Evolutionary conservation across 495 filamentous ascomycete species (phyloP), one percentile per base, ranked within the genome.

Genomic region (Podospora bellae-mahoneyi): DNA sequence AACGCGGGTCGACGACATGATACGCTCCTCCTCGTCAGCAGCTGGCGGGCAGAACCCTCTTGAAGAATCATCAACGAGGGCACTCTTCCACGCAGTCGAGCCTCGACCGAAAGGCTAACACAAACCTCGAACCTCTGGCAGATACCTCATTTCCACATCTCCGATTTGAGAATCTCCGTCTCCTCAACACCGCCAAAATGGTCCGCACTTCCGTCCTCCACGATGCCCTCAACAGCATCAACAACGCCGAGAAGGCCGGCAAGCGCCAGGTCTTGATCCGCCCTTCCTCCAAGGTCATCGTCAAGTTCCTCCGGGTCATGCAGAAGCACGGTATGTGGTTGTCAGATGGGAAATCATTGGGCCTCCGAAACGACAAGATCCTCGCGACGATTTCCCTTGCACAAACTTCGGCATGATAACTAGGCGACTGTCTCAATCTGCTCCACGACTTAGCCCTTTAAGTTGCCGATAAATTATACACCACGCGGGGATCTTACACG

Each of bases 191-290:
- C 87, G 87, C 79, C 87, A 97, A 88, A 79, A 99, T 98, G 95
- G 94, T 97, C 84, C 92, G 91, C 84, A 97, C 95, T 75, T 96
- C 92, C 78, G 93, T 97, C 80, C 93, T 99, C 79, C 96, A 98
- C 86, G 95, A 98, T 90, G 92, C 94, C 81, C 92, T 99, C 74
- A 98, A 98, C 81, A 88, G 89, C 86, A 97, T 99, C 90, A 98
- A 99, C 92, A 99, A 98, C 81, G 95, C 95, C 86, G 95, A 99
- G 88, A 97, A 98, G 90, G 86, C 89, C 73, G 95, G 95, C 80
- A 97, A 97, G 90, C 92, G 95, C 74, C 95, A 99, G 84, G 95
- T 97, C 74, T 81, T 98, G 75, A 96, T 99, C 86, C 88, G 93
- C 70, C 95, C 95, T 77, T 90, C 87, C 81, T 97, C 94, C 77